Percentiles rank a stretch among this genome's conserved stretches.
Evolutionary conservation across 139 green algal genomes (phyloP).

Genomic region (Coccomyxa sp.): DNA sequence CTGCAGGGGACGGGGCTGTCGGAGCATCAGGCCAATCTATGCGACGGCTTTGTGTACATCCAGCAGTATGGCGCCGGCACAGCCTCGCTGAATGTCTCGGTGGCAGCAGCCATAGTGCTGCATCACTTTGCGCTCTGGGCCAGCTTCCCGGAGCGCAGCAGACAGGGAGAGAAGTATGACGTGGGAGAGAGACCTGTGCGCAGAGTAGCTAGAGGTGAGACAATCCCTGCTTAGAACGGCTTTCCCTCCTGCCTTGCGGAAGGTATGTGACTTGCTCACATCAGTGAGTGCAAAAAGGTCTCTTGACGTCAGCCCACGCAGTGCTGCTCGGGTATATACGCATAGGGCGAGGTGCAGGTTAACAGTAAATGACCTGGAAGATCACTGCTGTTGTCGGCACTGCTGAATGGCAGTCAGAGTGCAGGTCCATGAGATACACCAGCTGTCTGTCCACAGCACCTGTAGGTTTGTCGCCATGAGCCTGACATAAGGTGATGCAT

Average conservation of each 20-base stretch:
- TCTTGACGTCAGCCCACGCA: no score
- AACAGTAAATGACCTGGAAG: no score
- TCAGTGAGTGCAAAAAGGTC: background rate
- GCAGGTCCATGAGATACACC: no score
- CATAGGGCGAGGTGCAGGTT: no score
- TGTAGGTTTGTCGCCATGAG: background rate
- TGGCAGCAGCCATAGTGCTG: slow-evolving; percentile 89
- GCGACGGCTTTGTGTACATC: slow-evolving; percentile 95
- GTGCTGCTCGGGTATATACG: no score
- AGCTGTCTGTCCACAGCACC: no score
- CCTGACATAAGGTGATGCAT: background rate
- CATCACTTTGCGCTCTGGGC: slow-evolving; percentile 91
- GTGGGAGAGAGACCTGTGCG: slow-evolving; percentile 48
- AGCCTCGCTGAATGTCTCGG: slow-evolving; percentile 92
- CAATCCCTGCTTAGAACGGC: no score
- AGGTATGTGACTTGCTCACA: background rate
- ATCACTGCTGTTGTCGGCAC: no score
- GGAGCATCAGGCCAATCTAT: slow-evolving; percentile 72
- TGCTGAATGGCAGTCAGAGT: no score
- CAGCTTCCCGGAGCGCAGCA: slow-evolving; percentile 55
- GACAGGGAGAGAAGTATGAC: slow-evolving; percentile 74
- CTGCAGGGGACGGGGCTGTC: slow-evolving; percentile 81
- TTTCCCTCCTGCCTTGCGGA: no score
- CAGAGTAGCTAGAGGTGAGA: slow-evolving; percentile 28
- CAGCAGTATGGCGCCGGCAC: slow-evolving; percentile 81